Evolutionary conservation across 2,329 filamentous ascomycete genomes (phyloP), one percentile per base, ranked within the genome.

Genomic region (Bertia moriformis): DNA sequence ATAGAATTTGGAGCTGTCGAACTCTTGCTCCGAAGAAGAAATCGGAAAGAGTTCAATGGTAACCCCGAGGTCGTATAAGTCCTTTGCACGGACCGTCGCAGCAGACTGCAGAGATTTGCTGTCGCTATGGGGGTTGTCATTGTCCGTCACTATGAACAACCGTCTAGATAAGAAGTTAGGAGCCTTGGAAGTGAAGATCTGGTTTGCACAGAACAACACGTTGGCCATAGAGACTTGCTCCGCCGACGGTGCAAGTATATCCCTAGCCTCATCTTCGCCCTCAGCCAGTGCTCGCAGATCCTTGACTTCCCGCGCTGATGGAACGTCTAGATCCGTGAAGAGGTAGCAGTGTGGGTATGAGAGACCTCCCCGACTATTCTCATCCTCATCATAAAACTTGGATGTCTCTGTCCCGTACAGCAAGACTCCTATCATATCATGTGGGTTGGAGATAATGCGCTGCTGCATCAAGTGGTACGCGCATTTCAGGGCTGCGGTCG

Each of bases 391-490:
- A 45, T 35, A 35, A 35, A 87, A 88, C 49, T 80, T 87, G 29
- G 86, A 84, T 58, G 84, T 73, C 51, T 93, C 69, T 0, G 91
- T 98, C 5, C 88, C 88, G 54, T 93, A 98, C 1, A 98, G 67
- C 27, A 98, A 58, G 18, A 98, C 82, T 2, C 89, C 88, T 73
- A 98, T 95, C 84, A 95, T 93, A 44, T 98, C 91, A 52, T 81
- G 88, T 1, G 91, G 91, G 44, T 88, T 89, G 3, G 89, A 89
- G 49, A 98, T 96, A 58, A 98, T 96, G 49, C 91, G 85, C 62
- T 96, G 89, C 61, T 96, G 86, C 85, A 98, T 95, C 39, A 98
- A 67, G 52, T 86, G 77, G 52, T 93, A 93, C 42, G 89, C 91
- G 50, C 86, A 95, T 67, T 94, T 94, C 38, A 98, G 62, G 3